Evolutionary conservation across 257 asterid species (phyloP).

Genomic region (Pogostemon cablin): DNA sequence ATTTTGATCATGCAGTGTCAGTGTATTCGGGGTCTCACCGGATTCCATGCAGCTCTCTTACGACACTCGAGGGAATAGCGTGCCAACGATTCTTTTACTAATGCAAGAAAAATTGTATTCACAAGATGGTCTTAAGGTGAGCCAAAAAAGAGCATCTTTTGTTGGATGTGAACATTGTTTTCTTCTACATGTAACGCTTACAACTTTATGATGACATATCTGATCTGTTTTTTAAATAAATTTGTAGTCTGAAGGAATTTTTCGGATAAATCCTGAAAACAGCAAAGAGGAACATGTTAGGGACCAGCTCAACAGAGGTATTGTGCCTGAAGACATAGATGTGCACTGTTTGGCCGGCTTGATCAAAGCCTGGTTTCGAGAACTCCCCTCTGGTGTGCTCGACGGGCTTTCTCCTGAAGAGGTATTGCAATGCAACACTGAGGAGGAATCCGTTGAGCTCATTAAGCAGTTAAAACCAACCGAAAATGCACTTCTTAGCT

Average conservation of each 20-base stretch:
- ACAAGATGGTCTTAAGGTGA: constrained; percentile 86
- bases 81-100: constrained; percentile 83
- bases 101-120: constrained; percentile 85
- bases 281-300: constrained; percentile 86
- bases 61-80: constrained; percentile 91
- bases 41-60: constrained; percentile 97
- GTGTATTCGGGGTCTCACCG: constrained; percentile 96
- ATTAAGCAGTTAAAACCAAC: constrained; percentile 78
- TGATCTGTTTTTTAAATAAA: constrained; percentile 23
- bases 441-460: constrained; percentile 74
- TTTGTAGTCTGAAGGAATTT: constrained; percentile 90
- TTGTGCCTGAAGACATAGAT: constrained; percentile 83
- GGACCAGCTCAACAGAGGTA: constrained; percentile 87
- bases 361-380: constrained; percentile 97
- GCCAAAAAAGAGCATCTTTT: background rate
- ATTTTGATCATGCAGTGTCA: constrained; percentile 54
- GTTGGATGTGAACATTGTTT: background rate
- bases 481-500: constrained; percentile 72
- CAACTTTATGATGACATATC: background rate
- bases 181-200: background rate
- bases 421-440: constrained; percentile 76
- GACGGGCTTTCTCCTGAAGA: constrained; percentile 89
- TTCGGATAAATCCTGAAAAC: constrained; percentile 95
- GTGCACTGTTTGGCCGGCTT: constrained; percentile 95
- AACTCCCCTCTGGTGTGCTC: constrained; percentile 86